Base-by-base conservation (phyloP, 2,329 filamentous ascomycete species). In the Sclerotiophoma versabilis region DNA sequence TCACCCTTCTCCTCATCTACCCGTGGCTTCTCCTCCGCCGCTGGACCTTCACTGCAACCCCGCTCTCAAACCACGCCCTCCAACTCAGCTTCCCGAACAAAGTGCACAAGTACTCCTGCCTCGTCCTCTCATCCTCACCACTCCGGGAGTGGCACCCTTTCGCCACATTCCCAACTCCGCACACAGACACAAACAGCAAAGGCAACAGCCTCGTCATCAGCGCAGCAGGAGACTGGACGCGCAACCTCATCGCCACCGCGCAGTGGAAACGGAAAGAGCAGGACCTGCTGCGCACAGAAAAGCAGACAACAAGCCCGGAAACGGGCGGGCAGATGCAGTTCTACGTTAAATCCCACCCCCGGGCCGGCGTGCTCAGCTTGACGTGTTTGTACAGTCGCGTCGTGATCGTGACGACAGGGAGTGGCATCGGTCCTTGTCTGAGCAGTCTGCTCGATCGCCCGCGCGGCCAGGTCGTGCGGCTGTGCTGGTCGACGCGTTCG, bases 11-110 rank as follows among this genome's bases (percentile, higher is more conserved):
- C 60, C 82, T 93, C 58, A 78, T 88, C 38, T 85, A 88, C 45
- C 89, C 91, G 1, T 96, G 91, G 90, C 70, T 89, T 2, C 82
- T 84, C 53, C 83, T 95, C 23, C 85, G 89, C 49, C 86, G 84
- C 62, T 86, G 90, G 51, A 76, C 78, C 9, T 88, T 93, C 57
- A 77, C 82, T 17, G 79, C 87, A 8, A 86, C 91, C 66, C 77
- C 81, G 3, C 84, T 95, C 15, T 93, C 90, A 0, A 72, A 81
- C 19, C 90, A 93, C 75, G 90, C 90, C 32, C 78, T 91, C 25
- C 84, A 87, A 33, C 82, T 95, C 17, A 84, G 88, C 68, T 72
- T 70, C 54, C 55, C 63, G 5, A 50, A 72, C 32, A 42, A 22
- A 11, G 48, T 74, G 25, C 60, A 64, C 50, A 66, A 64, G n/a